Conservation (phyloP, 2,329 filamentous ascomycete genomes). For the Claviceps monticola region DNA sequence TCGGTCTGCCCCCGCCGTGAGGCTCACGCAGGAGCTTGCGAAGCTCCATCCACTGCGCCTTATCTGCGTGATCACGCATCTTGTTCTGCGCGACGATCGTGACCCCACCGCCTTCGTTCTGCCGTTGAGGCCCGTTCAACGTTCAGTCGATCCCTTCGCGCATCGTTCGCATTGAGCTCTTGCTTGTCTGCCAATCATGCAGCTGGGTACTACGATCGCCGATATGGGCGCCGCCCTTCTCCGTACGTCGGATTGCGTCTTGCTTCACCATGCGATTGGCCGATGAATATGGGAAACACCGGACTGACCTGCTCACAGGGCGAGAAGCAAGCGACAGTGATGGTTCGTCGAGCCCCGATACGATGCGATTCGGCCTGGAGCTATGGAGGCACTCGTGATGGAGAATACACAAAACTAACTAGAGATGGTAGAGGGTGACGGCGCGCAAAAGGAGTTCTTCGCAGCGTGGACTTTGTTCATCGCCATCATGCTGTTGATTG, state of each 20-base stretch:
- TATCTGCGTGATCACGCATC: not conserved
- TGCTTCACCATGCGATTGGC: not conserved
- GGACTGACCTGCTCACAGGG: slow-evolving; percentile 2
- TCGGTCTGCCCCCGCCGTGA: slow-evolving; percentile 11
- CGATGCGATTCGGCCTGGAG: not conserved
- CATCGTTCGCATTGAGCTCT: not conserved
- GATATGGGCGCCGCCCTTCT: slow-evolving; percentile 19
- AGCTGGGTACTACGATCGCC: slow-evolving; percentile 14
- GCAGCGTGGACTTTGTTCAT: slow-evolving; percentile 97
- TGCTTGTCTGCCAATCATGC: slow-evolving; percentile 8
- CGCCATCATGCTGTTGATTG: slow-evolving; percentile 82
- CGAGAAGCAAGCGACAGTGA: slow-evolving; percentile 20
- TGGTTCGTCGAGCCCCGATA: slow-evolving; percentile 13
- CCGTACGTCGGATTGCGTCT: slow-evolving; percentile 11
- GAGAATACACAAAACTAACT: slow-evolving; percentile 3
- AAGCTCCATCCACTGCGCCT: not conserved
- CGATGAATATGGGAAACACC: not conserved
- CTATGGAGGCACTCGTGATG: slow-evolving; percentile 2
- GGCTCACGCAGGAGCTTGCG: slow-evolving; percentile 10
- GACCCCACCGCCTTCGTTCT: not conserved
- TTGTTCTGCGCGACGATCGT: not conserved
- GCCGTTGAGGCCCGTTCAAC: not conserved
- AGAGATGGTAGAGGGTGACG: slow-evolving; percentile 48
- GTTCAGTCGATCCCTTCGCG: not conserved
- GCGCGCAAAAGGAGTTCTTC: slow-evolving; percentile 83